Evolutionary conservation across 371 early-diverging fungal genomes (phyloP), one percentile per base, ranked within the genome.

Genomic region (Circinella umbellata): DNA sequence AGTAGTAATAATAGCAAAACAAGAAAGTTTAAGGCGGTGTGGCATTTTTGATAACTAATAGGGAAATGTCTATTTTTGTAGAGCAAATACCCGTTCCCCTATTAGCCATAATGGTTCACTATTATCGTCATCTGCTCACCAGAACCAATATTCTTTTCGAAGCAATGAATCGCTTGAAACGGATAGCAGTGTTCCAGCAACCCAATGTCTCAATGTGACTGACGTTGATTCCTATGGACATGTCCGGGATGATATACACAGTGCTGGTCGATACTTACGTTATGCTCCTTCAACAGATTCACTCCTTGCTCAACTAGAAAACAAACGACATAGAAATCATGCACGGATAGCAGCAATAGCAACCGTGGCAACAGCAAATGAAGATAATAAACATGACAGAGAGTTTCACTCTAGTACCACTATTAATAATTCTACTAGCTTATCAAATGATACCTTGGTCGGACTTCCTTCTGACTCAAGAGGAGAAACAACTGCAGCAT

Each of bases 261-360:
- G 86, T 46, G 84, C 89, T 27, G 88, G 88, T 34, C 86, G 93
- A 57, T 92, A 90, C 63, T 88, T 91, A 11, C 84, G 85, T 1
- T 91, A 84, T 65, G 90, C 93, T 4, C 91, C 93, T 5, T 92
- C 93, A 2, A 87, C 91, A 14, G 92, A 91, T 46, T 91, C 93
- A 4, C 78, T 92, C 14, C 75, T 92, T 27, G 87, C 89, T 27
- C 74, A 91, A 61, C 73, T 92, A 18, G 91, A 91, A 76, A 82
- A 81, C 69, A 91, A 90, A 65, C 84, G 88, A 48, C 63, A 61
- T 13, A 47, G 73, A 13, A 51, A 51, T 27, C 4, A 18, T 27
- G 9, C 42, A 42, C 42, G 42, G 42, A 42, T 42, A 42, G 42
- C 42, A 42, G 42, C 42, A 6, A 11, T 42, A 3, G 42, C 42